Conservation (phyloP, 129 eudicot species). For the Ambrosia trifida region DNA sequence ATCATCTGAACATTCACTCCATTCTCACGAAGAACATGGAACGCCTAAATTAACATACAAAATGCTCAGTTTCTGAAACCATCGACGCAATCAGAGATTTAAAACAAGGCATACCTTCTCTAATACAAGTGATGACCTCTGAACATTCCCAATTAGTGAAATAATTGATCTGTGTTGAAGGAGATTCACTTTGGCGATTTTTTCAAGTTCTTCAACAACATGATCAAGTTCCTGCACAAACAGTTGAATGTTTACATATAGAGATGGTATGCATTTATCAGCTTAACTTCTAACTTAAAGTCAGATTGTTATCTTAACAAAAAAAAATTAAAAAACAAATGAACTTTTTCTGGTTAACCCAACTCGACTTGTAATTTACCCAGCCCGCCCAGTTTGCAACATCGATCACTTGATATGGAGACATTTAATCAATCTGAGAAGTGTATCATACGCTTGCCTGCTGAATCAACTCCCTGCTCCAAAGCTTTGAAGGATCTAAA, state of each 20-base stretch:
- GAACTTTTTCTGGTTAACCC: too few relatives aligned
- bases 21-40: constrained; percentile 69
- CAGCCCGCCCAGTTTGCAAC: too few relatives aligned
- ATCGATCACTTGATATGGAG: too few relatives aligned
- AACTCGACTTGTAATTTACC: too few relatives aligned
- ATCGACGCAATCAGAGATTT: not conserved
- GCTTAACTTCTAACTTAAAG: constrained; percentile 65
- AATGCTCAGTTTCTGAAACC: not conserved
- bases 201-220: constrained; percentile 89
- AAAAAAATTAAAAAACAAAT: too few relatives aligned
- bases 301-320: too few relatives aligned
- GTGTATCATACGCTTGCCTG: constrained; percentile 64
- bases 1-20: constrained; percentile 95
- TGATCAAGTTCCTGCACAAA: constrained; percentile 82
- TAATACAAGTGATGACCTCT: constrained; percentile 85
- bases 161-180: constrained; percentile 83
- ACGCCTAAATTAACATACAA: constrained; percentile 54
- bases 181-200: constrained; percentile 89
- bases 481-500: constrained; percentile 85
- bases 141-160: constrained; percentile 97
- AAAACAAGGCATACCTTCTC: constrained; percentile 60
- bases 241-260: too few relatives aligned
- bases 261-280: too few relatives aligned
- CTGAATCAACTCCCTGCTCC: constrained; percentile 90
- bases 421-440: not conserved